Percentiles rank a stretch among this genome's conserved stretches.
phyloP scores from a whole-genome alignment of 805 yeast genomes.

The Suhomyces vadensis region DNA sequence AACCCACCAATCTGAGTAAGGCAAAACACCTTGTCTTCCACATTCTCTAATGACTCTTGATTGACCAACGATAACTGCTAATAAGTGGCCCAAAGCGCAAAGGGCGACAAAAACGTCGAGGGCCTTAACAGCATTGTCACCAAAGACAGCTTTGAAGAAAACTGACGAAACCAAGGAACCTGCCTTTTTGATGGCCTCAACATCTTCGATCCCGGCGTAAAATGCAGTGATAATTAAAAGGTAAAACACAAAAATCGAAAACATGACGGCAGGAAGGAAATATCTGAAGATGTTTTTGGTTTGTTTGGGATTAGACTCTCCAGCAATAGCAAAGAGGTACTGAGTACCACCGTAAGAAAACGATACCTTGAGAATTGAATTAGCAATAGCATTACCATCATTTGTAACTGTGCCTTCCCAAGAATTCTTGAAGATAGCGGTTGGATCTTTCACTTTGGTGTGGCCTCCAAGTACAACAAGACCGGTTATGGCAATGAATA shows the following conservation, averaged over 20 bases:
- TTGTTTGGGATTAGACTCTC: slow-evolving; percentile 28
- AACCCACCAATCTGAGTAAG: slow-evolving; percentile 30
- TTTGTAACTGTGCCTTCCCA: slow-evolving; percentile 41
- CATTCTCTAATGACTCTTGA: slow-evolving; percentile 34
- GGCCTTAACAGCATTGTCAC: slow-evolving; percentile 24
- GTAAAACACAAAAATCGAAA: slow-evolving; percentile 32
- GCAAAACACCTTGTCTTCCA: slow-evolving; percentile 36
- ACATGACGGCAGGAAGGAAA: slow-evolving; percentile 33
- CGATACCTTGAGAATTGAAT: slow-evolving; percentile 45
- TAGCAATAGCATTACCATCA: slow-evolving; percentile 44
- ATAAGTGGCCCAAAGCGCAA: slow-evolving; percentile 33
- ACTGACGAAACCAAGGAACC: slow-evolving; percentile 31
- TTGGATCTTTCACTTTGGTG: slow-evolving; percentile 33
- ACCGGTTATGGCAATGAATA: slow-evolving; percentile 36
- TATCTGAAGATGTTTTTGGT: slow-evolving; percentile 26
- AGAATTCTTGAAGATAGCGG: slow-evolving; percentile 35
- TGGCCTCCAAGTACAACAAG: slow-evolving; percentile 39
- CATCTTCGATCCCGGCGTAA: slow-evolving; percentile 26
- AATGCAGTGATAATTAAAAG: slow-evolving; percentile 35
- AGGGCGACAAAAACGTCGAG: slow-evolving; percentile 30
- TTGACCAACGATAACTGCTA: slow-evolving; percentile 30
- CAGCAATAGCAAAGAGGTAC: slow-evolving; percentile 41
- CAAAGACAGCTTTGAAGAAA: slow-evolving; percentile 34
- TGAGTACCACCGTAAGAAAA: slow-evolving; percentile 45
- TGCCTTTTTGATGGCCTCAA: slow-evolving; percentile 26